Evolutionary conservation across 306 rosid genomes (phyloP).

Genomic region (Canavalia ensiformis): DNA sequence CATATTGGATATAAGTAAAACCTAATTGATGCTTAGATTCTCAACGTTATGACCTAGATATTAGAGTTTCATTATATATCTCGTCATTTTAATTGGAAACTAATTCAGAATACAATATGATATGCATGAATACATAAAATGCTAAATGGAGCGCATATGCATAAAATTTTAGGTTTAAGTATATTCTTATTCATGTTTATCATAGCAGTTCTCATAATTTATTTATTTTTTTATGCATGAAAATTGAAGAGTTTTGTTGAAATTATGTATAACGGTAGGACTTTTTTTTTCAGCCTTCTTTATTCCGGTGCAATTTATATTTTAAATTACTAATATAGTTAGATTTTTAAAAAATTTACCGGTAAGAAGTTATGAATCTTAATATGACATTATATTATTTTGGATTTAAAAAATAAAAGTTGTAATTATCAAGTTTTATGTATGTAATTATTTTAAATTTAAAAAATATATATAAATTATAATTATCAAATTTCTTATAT

Average conservation of each 20-base stretch:
- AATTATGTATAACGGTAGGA: background rate
- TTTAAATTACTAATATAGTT: too few species aligned
- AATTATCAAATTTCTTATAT: too few species aligned
- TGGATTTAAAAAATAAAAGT: too few species aligned
- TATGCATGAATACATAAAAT: background rate
- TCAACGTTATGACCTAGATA: background rate
- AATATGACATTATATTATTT: too few species aligned
- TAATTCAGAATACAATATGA: background rate
- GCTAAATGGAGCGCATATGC: background rate
- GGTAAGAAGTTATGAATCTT: too few species aligned
- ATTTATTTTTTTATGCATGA: background rate
- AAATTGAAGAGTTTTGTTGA: background rate
- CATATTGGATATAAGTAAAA: background rate
- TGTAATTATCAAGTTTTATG: too few species aligned
- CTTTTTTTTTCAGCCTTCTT: too few species aligned
- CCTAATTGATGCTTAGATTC: conserved; percentile 31
- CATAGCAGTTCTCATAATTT: background rate
- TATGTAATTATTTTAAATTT: too few species aligned
- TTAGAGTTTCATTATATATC: background rate
- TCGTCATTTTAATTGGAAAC: background rate
- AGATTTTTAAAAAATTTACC: too few species aligned
- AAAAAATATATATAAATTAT: too few species aligned
- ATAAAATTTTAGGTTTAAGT: background rate
- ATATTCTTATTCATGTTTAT: background rate
- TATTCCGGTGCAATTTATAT: too few species aligned